Conservation (phyloP, 805 yeast species). For the Debaryomyces prosopidis region DNA sequence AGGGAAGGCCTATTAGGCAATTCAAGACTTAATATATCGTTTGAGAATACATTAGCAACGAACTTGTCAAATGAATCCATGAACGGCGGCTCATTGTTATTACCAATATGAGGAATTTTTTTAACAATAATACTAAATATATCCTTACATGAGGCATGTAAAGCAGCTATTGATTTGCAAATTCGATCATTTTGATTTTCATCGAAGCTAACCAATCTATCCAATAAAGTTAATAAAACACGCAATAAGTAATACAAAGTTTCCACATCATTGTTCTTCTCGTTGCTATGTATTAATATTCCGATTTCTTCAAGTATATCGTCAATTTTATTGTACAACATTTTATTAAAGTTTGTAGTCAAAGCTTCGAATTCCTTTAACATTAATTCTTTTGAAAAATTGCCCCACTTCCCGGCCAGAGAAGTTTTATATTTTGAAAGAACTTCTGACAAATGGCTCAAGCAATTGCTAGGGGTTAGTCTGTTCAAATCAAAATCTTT, state of each 20-base stretch:
- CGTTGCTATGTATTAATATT: neutral
- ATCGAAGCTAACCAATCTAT: neutral
- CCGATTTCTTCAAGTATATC: slow-evolving; percentile 7
- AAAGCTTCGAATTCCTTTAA: slow-evolving; percentile 13
- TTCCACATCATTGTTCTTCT: neutral
- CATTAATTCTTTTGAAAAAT: slow-evolving; percentile 15
- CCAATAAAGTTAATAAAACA: slow-evolving; percentile 7
- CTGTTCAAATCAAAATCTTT: slow-evolving; percentile 1
- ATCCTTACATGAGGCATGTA: slow-evolving; percentile 4
- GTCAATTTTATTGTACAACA: slow-evolving; percentile 11
- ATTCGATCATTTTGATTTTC: neutral
- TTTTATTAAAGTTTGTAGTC: slow-evolving; percentile 4
- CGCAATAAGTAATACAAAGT: slow-evolving; percentile 12
- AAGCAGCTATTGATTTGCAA: neutral
- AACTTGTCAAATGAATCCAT: neutral
- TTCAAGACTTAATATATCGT: neutral
- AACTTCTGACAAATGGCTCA: slow-evolving; percentile 3
- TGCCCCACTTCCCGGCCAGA: slow-evolving; percentile 13
- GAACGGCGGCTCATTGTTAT: neutral
- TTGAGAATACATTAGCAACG: neutral
- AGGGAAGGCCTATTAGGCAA: slow-evolving; percentile 17
- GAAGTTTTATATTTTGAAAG: neutral
- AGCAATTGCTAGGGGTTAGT: slow-evolving; percentile 1
- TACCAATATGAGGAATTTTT: neutral
- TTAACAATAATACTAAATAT: slow-evolving; percentile 1